Percentiles rank a stretch among this genome's conserved stretches.
These are phyloP conservation scores for Phytophthora syringae DNA, from an alignment of 352 stramenopile genomes.

Conservation along the genomic window DNA sequence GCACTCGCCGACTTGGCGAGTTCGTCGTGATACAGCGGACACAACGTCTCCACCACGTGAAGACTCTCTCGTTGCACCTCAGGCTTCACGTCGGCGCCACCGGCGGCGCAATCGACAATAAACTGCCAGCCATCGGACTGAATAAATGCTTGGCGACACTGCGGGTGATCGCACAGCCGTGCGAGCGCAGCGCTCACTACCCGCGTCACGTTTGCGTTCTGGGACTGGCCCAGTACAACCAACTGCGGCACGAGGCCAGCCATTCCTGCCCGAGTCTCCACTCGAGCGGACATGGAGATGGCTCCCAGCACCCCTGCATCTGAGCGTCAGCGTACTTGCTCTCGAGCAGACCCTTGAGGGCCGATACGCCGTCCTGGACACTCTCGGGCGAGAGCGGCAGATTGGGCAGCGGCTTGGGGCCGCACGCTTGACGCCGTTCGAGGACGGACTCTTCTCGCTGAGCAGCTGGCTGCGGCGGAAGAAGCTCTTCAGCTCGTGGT, in stretches of 20 bases:
- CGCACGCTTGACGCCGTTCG: slow-evolving; percentile 66
- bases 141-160: slow-evolving; percentile 85
- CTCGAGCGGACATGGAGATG: slow-evolving; percentile 78
- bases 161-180: slow-evolving; percentile 82
- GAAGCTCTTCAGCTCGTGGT: slow-evolving; percentile 75
- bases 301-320: slow-evolving; percentile 83
- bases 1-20: slow-evolving; percentile 71
- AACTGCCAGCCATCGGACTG: slow-evolving; percentile 85
- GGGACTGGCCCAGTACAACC: slow-evolving; percentile 67
- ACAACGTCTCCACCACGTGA: slow-evolving; percentile 87
- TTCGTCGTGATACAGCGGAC: slow-evolving; percentile 83
- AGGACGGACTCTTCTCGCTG: slow-evolving; percentile 54
- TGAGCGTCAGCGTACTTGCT: slow-evolving; percentile 83
- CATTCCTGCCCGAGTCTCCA: slow-evolving; percentile 68
- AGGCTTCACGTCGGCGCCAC: slow-evolving; percentile 60
- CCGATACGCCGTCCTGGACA: slow-evolving; percentile 60
- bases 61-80: slow-evolving; percentile 88
- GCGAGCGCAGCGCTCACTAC: slow-evolving; percentile 79
- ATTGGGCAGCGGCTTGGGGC: slow-evolving; percentile 71
- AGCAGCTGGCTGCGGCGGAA: slow-evolving; percentile 83
- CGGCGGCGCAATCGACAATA: slow-evolving; percentile 78
- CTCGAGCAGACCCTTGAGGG: slow-evolving; percentile 73
- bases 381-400: slow-evolving; percentile 51
- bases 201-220: slow-evolving; percentile 60
- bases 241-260: slow-evolving; percentile 72